phyloP scores from a whole-genome alignment of 768 basidiomycete species.

The Russula lepida region DNA sequence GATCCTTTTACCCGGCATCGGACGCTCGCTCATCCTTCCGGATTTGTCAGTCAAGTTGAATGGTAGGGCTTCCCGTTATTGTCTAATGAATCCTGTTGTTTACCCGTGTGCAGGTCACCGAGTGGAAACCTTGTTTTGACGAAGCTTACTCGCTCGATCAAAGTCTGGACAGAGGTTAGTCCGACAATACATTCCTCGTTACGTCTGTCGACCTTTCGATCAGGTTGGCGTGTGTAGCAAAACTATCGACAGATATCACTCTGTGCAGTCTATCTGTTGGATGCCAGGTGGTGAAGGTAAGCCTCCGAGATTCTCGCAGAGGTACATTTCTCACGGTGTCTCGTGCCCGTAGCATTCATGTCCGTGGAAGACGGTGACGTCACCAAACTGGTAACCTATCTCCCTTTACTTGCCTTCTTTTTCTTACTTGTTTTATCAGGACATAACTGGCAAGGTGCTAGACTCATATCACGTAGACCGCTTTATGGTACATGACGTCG shows the following conservation, averaged over 20 bases:
- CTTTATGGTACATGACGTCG: constrained; percentile 62
- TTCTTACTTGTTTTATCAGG: constrained; percentile 29
- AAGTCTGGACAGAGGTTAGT: constrained; percentile 64
- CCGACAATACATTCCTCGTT: neutral
- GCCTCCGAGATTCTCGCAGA: constrained; percentile 14
- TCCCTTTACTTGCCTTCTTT: too few relatives aligned
- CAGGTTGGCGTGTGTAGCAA: constrained; percentile 62
- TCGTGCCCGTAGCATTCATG: constrained; percentile 45
- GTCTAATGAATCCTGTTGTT: neutral
- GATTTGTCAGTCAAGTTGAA: constrained; percentile 71
- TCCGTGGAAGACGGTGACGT: constrained; percentile 61
- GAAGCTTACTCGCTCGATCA: constrained; percentile 54
- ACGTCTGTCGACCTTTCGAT: constrained; percentile 5
- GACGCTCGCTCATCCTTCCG: constrained; percentile 55
- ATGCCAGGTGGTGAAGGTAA: constrained; percentile 53
- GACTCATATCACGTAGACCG: constrained; percentile 50
- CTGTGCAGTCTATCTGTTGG: constrained; percentile 62
- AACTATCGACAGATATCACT: constrained; percentile 49
- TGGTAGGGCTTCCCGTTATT: constrained; percentile 36
- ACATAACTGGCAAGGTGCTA: constrained; percentile 50
- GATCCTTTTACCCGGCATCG: constrained; percentile 53
- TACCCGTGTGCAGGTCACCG: constrained; percentile 45
- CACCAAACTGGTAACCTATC: constrained; percentile 44
- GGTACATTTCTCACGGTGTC: neutral
- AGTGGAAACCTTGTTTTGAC: constrained; percentile 54